Conservation (phyloP, 805 yeast genomes). For the Saccharomyces kudriavzevii region DNA sequence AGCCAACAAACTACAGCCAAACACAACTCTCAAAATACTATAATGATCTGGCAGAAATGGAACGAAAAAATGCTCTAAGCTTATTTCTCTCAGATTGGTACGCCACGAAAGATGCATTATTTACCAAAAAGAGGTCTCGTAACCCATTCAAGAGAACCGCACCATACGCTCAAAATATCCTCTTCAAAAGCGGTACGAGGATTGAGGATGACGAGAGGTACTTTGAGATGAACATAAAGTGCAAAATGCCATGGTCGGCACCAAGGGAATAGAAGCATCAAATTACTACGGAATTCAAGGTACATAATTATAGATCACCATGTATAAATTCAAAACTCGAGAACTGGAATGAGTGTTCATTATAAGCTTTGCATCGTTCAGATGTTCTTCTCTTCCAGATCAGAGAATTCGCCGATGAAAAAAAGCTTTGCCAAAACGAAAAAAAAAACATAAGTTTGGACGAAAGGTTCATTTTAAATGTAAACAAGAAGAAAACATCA, state of each 20-base stretch:
- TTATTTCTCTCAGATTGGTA: constrained; percentile 49
- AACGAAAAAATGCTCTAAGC: constrained; percentile 45
- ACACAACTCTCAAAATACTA: constrained; percentile 35
- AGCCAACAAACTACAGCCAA: constrained; percentile 30
- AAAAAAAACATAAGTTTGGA: not conserved
- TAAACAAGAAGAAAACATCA: not conserved
- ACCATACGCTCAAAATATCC: constrained; percentile 25
- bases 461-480: not conserved
- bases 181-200: constrained; percentile 7
- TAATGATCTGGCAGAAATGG: constrained; percentile 40
- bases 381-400: not conserved
- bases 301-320: not conserved
- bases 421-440: not conserved
- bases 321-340: not conserved
- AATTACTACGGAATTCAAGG: too few relatives aligned
- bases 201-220: constrained; percentile 13
- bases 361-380: not conserved
- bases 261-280: not conserved
- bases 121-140: constrained; percentile 42
- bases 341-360: not conserved
- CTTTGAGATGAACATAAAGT: constrained; percentile 15
- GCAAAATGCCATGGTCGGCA: constrained; percentile 29
- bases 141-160: constrained; percentile 48
- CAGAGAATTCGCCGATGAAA: not conserved
- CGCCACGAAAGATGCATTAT: constrained; percentile 41